Base-by-base conservation (phyloP, 176 grass and related monocot species). In the Poa annua region DNA sequence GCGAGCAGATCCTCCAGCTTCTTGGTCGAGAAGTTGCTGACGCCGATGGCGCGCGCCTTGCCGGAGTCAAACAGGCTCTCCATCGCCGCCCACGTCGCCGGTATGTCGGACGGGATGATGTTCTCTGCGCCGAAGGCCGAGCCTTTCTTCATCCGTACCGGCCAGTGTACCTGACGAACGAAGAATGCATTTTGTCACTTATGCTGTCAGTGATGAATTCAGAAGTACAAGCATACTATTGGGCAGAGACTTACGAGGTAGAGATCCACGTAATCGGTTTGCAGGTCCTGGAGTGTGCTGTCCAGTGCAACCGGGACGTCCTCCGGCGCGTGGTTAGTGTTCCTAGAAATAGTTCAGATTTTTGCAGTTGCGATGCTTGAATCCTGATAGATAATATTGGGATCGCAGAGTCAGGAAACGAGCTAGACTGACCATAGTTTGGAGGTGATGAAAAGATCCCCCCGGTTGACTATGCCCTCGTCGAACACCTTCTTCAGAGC, bases 361-460 rank as follows among this genome's bases (percentile, higher is more conserved):
- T 8, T 17, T 16, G 66, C 35, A 21, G 8, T 8, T 21, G 66
- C 17, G 22, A 7, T 45, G n/a, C 24, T 24, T 61, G 24, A 13
- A 25, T 54, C 50, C 16, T 19, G 15, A 53, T 53, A n/a, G 66
- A 21, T 4, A 42, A 42, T 21, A 20, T 41, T 42, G 35, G 11
- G n/a, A 24, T 13, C 1, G 11, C 4, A 8, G 39, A 7, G 1
- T 13, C n/a, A 14, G 41, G 8, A 25, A 16, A 61, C 74, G 24
- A 59, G 0, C 19, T 11, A 14, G 16, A 22, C 79, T 77, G 62
- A 97, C 94, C 92, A 92, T 72, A 94, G 84, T 75, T 97, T 97
- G 54, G 92, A 92, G 34, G 94, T 97, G 88, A 97, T 89, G 71
- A 97, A 97, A 7, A 97, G 52, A 53, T 97, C 92, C 80, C 92